Conservation (phyloP, 2,329 filamentous ascomycete genomes). For the Exophiala sp. region DNA sequence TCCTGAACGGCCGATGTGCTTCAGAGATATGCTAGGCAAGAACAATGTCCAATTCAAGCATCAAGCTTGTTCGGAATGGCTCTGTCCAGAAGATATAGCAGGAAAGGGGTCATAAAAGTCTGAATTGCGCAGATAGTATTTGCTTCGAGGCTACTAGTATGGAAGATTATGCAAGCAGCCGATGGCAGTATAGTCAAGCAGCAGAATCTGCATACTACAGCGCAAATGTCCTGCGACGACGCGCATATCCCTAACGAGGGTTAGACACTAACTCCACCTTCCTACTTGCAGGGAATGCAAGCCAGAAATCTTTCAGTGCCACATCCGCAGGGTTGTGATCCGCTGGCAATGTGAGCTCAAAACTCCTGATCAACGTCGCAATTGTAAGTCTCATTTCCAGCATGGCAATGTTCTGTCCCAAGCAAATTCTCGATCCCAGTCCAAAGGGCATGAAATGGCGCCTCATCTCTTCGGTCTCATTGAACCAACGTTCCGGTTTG, state of each 20-base stretch:
- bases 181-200: too few species aligned
- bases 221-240: too few species aligned
- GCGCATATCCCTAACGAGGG: neutral
- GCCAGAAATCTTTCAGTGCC: neutral
- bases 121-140: too few species aligned
- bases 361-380: neutral
- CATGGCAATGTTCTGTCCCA: neutral
- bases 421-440: neutral
- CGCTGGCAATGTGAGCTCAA: neutral
- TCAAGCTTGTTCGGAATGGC: too few species aligned
- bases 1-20: too few species aligned
- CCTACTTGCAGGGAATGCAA: neutral
- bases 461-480: neutral
- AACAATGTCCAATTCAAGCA: too few species aligned
- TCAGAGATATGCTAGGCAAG: too few species aligned
- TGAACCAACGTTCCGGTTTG: neutral
- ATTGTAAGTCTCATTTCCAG: neutral
- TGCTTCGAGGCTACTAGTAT: too few species aligned
- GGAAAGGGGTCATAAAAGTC: too few species aligned
- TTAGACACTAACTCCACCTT: neutral
- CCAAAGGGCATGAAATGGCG: neutral
- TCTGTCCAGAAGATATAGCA: too few species aligned
- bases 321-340: neutral
- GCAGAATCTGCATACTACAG: too few species aligned
- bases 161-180: too few species aligned